Base-by-base conservation (phyloP, 331 rosid species). In the Phaseolus coccineus region DNA sequence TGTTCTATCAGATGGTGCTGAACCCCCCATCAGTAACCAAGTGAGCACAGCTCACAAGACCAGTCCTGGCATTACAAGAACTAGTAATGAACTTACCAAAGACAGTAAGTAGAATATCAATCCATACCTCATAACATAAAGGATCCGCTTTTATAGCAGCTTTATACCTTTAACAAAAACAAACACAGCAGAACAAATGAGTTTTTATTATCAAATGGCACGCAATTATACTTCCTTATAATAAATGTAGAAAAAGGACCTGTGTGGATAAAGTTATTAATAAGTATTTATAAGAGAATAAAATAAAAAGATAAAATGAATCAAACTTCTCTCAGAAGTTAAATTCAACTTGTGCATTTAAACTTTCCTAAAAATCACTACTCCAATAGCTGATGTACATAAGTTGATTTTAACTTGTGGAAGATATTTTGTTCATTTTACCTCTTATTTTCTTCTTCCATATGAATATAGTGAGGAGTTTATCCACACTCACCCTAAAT, bases 101-200 rank as follows among this genome's bases (percentile, higher is more conserved):
- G 31, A 30, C 24, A 57, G 39, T 22, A 55, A 77, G 44, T 33
- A 65, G 50, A 85, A 79, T 47, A 82, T 67, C 6, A 70, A 72
- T 35, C 33, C 71, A 67, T 89, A 93, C 98, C 99, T 96, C 98
- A 79, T 96, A 96, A 84, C 99, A 96, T 81, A 96, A 81, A 74
- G 99, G 99, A 84, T 96, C 99, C 0, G 96, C 94, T 85, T 89
- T 96, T 75, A 96, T 85, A 64, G 98, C 99, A 75, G 99, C 98
- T 89, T 89, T 93, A 74, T 91, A 96, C 99, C 99, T 92, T 84
- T 15, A 83, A 76, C 61, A 58, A 58, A 27, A 78, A 35, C 52
- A 87, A 70, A 66, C 51, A 46, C 42, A 84, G 25, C 4, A 64
- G 55, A 7, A 6, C 30, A 71, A 84, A 46, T 68, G 11, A 82